Percentiles rank a stretch among this genome's conserved stretches.
Conservation (phyloP, 805 yeast species). For the Wickerhamomyces alni region DNA sequence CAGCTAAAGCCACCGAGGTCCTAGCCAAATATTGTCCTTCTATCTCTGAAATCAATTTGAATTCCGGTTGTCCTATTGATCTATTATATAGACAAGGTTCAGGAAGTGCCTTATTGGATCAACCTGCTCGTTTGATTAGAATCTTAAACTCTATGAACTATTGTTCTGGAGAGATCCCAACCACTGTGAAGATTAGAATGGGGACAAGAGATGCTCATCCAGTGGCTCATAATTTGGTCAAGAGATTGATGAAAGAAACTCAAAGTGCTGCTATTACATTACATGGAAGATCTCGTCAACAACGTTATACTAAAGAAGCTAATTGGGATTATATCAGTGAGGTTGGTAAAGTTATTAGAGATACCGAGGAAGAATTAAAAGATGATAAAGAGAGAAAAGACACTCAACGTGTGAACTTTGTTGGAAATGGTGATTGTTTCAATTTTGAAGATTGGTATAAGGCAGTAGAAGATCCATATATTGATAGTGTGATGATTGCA, state of each 20-base stretch:
- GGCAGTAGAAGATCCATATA: conserved; percentile 56
- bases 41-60: conserved; percentile 81
- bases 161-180: conserved; percentile 84
- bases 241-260: conserved; percentile 66
- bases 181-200: conserved; percentile 87
- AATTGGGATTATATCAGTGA: conserved; percentile 87
- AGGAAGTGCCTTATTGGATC: conserved; percentile 89
- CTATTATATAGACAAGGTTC: conserved; percentile 91
- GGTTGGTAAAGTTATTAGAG: conserved; percentile 64
- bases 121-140: conserved; percentile 73
- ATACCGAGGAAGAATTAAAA: conserved; percentile 43
- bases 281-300: conserved; percentile 96
- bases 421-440: conserved; percentile 94
- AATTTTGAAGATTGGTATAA: conserved; percentile 84
- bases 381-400: conserved; percentile 59
- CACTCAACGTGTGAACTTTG: conserved; percentile 63
- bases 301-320: conserved; percentile 85
- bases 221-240: conserved; percentile 75
- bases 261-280: conserved; percentile 87
- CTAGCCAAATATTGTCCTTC: conserved; percentile 49
- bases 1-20: conserved; percentile 86
- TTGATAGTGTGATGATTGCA: conserved; percentile 96
- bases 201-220: conserved; percentile 84
- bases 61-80: conserved; percentile 98
- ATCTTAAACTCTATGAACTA: conserved; percentile 85